Evolutionary conservation across 495 filamentous ascomycete genomes (phyloP), one percentile per base, ranked within the genome.

Genomic region (Stereocaulon alpinum): DNA sequence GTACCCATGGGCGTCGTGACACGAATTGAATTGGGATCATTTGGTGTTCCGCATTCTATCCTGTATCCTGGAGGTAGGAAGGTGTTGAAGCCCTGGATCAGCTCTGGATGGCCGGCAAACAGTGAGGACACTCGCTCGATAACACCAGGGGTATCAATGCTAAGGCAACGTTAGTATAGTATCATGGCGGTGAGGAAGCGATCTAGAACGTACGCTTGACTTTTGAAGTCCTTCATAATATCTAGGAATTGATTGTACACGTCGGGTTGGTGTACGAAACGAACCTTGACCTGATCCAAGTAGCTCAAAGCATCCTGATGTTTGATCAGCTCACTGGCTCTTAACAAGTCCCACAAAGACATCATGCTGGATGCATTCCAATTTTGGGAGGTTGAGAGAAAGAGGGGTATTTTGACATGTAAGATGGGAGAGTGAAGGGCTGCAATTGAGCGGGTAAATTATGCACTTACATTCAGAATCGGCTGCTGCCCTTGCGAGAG

Each of bases 191-290:
- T 34, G 29, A 32, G 10, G 18, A 17, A 4, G 34, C 17, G 20
- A 4, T 34, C 17, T 27, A n/a, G 32, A n/a, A 52, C 49, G 49
- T 52, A 52, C 84, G 91, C 88, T 74, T 95, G 91, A 66, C 91
- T 95, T 74, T 99, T 99, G 74, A 99, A 99, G 62, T 99, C 94
- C 71, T 99, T 99, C 94, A 99, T 99, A 53, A 99, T 99, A 64
- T 99, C 93, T 55, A 99, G 73, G 66, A 99, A 99, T 22, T 86
- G 82, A 69, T 99, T 99, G 67, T 99, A 99, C 2, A 99, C 93
- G 70, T 99, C 94, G 10, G 93, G 92, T 64, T 95, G 89, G 57
- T 96, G 91, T 55, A 89, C 86, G 66, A 99, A 99, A 64, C 95
- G 91, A 49, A 96, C 92, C 73, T 99, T 99, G 60, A 99, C 93